phyloP scores from a whole-genome alignment of 2,329 filamentous ascomycete genomes.

The Arthrobotrys sphaeroides region DNA sequence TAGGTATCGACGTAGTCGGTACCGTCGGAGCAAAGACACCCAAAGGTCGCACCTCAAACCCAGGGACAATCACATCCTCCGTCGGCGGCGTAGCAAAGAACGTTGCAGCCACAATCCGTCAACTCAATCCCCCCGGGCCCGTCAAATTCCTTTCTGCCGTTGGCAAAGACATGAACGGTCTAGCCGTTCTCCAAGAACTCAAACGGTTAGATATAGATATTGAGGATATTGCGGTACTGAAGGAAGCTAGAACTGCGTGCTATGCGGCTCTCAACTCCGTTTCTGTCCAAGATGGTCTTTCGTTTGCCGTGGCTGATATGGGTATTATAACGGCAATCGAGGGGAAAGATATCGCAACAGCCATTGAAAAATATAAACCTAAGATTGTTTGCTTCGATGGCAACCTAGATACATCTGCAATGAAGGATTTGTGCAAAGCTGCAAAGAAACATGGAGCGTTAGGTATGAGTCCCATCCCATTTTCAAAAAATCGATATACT shows the following conservation, averaged over 20 bases:
- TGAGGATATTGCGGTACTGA: not conserved
- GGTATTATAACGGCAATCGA: slow-evolving; percentile 3
- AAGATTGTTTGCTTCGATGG: slow-evolving; percentile 38
- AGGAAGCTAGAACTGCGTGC: not conserved
- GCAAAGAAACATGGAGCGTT: slow-evolving; percentile 22
- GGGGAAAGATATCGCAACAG: not conserved
- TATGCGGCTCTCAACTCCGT: slow-evolving; percentile 30
- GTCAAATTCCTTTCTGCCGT: slow-evolving; percentile 27
- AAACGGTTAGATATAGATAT: not conserved
- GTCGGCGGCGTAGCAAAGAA: slow-evolving; percentile 44
- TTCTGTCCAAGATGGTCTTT: not conserved
- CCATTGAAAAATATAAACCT: slow-evolving; percentile 12
- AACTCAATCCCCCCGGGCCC: not conserved
- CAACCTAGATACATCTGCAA: not conserved
- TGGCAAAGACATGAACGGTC: slow-evolving; percentile 24
- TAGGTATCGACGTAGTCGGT: slow-evolving; percentile 33
- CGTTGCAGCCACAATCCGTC: slow-evolving; percentile 33
- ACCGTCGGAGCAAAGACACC: not conserved
- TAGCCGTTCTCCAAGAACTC: slow-evolving; percentile 18
- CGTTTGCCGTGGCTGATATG: slow-evolving; percentile 23
- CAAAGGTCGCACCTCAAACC: not conserved
- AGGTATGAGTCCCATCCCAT: slow-evolving; percentile 4
- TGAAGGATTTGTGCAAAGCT: slow-evolving; percentile 3
- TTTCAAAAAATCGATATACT: not conserved
- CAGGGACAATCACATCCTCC: slow-evolving; percentile 3